Percentiles rank a stretch among this genome's conserved stretches.
phyloP scores from a whole-genome alignment of 2,329 filamentous ascomycete genomes.

The Xylariaceae sp. region DNA sequence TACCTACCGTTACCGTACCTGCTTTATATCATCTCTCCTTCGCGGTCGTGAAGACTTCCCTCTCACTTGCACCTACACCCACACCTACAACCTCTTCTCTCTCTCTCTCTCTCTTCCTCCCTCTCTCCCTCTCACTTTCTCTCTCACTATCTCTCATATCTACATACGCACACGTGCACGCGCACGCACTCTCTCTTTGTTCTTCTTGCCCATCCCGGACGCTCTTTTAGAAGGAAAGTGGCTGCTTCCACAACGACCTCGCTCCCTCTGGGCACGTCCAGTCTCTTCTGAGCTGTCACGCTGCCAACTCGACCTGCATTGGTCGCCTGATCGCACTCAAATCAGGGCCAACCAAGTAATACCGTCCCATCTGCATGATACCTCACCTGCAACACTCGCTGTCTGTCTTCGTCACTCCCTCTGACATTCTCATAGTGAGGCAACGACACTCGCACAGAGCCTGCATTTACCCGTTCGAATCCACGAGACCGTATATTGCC shows the following conservation, averaged over 20 bases:
- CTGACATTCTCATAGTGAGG: conserved; percentile 18
- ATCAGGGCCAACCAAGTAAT: conserved; percentile 25
- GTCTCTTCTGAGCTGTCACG: conserved; percentile 22
- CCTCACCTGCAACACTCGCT: conserved; percentile 13
- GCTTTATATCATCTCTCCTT: too few relatives aligned
- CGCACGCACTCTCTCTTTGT: conserved; percentile 22
- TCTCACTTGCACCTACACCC: not conserved
- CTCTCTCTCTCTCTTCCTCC: conserved; percentile 28
- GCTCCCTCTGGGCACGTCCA: conserved; percentile 33
- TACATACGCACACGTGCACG: too few relatives aligned
- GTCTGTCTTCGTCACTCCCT: conserved; percentile 17
- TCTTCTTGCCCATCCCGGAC: conserved; percentile 21
- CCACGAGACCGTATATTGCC: conserved; percentile 20
- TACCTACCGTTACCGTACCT: too few relatives aligned
- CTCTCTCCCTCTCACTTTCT: conserved; percentile 31
- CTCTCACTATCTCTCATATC: too few relatives aligned
- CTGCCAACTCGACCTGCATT: conserved; percentile 23
- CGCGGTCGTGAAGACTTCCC: too few relatives aligned
- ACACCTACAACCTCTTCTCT: conserved; percentile 10
- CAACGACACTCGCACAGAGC: conserved; percentile 21
- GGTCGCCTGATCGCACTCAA: conserved; percentile 11
- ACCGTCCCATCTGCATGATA: conserved; percentile 18
- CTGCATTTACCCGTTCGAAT: conserved; percentile 21
- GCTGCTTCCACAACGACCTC: conserved; percentile 18
- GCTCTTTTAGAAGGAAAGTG: conserved; percentile 21